Evolutionary conservation across 2,329 filamentous ascomycete genomes (phyloP).

Genomic region (Bipolaris sorokiniana): DNA sequence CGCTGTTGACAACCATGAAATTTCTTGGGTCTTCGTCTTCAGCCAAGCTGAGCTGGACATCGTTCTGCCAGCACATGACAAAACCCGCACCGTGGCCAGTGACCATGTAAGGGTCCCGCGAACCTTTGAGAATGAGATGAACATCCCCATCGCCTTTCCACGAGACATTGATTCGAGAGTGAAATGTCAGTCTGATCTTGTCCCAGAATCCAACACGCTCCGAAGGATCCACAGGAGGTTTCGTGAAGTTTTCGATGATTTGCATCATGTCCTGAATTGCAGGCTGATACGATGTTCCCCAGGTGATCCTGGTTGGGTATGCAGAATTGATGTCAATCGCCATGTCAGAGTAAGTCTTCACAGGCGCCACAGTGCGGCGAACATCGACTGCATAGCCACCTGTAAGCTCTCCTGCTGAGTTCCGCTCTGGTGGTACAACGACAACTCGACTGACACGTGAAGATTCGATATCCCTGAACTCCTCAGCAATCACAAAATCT

Average conservation of each 20-base stretch:
- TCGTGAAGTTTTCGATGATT: constrained; percentile 96
- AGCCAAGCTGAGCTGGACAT: constrained; percentile 86
- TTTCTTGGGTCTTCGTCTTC: constrained; percentile 85
- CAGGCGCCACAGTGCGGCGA: constrained; percentile 86
- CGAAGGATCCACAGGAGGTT: constrained; percentile 90
- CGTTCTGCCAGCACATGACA: constrained; percentile 97
- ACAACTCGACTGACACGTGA: constrained; percentile 81
- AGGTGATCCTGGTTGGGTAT: constrained; percentile 90
- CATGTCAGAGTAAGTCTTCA: constrained; percentile 96
- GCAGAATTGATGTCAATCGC: constrained; percentile 90
- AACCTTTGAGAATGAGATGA: constrained; percentile 87
- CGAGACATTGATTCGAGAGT: constrained; percentile 84
- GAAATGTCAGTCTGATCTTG: constrained; percentile 92
- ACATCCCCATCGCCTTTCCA: constrained; percentile 98
- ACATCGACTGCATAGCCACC: constrained; percentile 84
- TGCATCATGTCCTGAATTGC: constrained; percentile 99
- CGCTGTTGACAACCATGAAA: constrained; percentile 95
- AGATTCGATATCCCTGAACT: constrained; percentile 81
- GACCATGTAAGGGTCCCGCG: constrained; percentile 90
- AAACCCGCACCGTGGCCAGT: constrained; percentile 94
- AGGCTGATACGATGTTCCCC: constrained; percentile 97
- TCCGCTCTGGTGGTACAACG: constrained; percentile 74
- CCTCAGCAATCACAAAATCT: constrained; percentile 95
- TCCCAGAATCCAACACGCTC: constrained; percentile 98
- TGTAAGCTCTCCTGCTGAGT: constrained; percentile 61